phyloP scores from a whole-genome alignment of 768 basidiomycete species.

The Tylopilus cervinicoccineus region DNA sequence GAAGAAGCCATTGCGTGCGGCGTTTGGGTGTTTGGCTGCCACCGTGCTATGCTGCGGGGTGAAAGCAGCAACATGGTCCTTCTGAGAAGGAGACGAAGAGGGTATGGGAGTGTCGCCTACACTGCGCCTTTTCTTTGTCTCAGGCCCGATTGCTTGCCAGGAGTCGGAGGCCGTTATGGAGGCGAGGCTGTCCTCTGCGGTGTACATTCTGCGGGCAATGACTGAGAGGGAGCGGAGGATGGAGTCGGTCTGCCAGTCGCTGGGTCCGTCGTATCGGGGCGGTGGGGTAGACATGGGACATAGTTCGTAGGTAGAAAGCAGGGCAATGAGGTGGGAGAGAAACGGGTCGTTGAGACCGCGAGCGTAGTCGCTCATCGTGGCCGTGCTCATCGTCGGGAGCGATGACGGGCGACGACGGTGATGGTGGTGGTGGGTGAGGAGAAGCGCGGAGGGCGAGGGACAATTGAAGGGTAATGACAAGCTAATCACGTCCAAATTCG shows the following conservation, averaged over 20 bases:
- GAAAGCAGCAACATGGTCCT: conserved; percentile 11
- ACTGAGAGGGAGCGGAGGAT: conserved; percentile 50
- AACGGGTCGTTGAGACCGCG: conserved; percentile 35
- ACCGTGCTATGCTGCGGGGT: conserved; percentile 25
- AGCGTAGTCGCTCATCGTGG: conserved; percentile 24
- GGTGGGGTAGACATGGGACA: conserved; percentile 47
- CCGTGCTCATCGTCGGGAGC: conserved; percentile 34
- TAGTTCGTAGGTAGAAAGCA: conserved; percentile 57
- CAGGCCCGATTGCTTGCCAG: conserved; percentile 34
- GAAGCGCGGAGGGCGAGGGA: neutral
- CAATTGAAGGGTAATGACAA: conserved; percentile 2
- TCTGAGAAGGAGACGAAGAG: conserved; percentile 26
- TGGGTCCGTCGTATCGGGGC: conserved; percentile 53
- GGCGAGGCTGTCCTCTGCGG: conserved; percentile 46
- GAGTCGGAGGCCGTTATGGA: conserved; percentile 38
- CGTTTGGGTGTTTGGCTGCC: conserved; percentile 14
- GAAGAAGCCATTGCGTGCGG: conserved; percentile 19
- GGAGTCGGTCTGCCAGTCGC: conserved; percentile 55
- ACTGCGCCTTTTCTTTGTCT: conserved; percentile 44
- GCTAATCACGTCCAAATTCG: conserved; percentile 4
- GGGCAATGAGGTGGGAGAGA: conserved; percentile 50
- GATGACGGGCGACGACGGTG: conserved; percentile 8
- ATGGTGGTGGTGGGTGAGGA: conserved; percentile 9
- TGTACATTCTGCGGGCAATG: conserved; percentile 51
- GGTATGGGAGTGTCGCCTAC: conserved; percentile 37